Base-by-base conservation (phyloP, 495 filamentous ascomycete species). In the Xylaria castorea region DNA sequence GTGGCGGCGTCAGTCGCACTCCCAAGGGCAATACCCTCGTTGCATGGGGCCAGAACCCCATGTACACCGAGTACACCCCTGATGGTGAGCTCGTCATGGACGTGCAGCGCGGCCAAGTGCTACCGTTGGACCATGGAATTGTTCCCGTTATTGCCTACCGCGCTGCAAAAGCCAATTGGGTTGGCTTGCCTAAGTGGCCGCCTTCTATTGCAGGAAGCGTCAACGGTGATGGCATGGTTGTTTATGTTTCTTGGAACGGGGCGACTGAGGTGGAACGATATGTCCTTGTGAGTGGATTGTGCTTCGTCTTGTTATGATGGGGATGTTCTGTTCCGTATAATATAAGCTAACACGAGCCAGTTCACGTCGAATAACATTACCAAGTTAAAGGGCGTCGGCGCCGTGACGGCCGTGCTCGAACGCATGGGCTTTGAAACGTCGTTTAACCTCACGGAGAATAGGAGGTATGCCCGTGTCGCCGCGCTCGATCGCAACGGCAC, bases 41-140 rank as follows among this genome's bases (percentile, higher is more conserved):
- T 22, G 61, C 61, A 12, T 64, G 61, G 61, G 36, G 61, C 20
- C 61, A 64, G 61, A 64, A 64, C 25, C 61, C 61, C 36, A 64
- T 64, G 61, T 64, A 64, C 8, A 64, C 61, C n/a, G 61, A 64
- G 42, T 64, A 64, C 61, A 18, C 32, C 11, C 36, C 61, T 25
- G 36, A 64, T 40, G 61, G 61, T 5, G 61, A 64, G 36, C 61
- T 64, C 20, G 61, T 64, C 27, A 64, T 64, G 61, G 61, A 64
- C 34, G 42, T 64, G 36, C 61, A 64, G 61, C 61, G 61, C 61
- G 61, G 61, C 61, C 61, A 64, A 36, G 61, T 64, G 12, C 36
- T 64, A 18, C 27, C 36, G 12, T 25, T 64, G 36, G 61, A 64
- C n/a, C 61, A 64, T 11, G 61, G 61, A 4, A 64, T 46, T 9